A percentile compares a stretch with the other conserved stretches of the same genome.
Evolutionary conservation across 1,284 basidiomycete species (phyloP).

Genomic region (Golubevia sp.): DNA sequence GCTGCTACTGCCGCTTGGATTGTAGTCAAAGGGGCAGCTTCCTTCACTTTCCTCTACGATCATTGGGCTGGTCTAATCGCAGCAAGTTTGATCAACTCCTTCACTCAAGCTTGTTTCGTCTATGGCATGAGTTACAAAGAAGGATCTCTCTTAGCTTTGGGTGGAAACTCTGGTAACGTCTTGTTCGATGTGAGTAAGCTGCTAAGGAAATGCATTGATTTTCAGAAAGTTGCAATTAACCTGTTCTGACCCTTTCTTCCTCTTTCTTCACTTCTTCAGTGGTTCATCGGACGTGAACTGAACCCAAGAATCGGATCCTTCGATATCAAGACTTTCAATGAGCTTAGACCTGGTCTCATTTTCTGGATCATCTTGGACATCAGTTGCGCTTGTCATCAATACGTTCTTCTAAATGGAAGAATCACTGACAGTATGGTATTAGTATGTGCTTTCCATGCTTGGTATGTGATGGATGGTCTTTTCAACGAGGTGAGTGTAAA

Average conservation of each 20-base stretch:
- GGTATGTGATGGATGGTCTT: conserved; percentile 49
- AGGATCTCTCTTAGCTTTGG: conserved; percentile 76
- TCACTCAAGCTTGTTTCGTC: conserved; percentile 69
- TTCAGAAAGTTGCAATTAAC: background rate
- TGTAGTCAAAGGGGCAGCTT: conserved; percentile 73
- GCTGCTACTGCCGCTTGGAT: conserved; percentile 74
- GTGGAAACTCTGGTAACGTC: conserved; percentile 84
- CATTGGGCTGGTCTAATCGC: conserved; percentile 89
- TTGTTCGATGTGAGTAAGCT: conserved; percentile 82
- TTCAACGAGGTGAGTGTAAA: conserved; percentile 18
- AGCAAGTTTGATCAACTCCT: conserved; percentile 78
- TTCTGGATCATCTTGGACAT: too few species aligned
- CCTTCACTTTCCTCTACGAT: conserved; percentile 87
- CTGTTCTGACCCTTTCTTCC: background rate
- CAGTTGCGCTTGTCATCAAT: too few species aligned
- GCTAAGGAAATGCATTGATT: background rate
- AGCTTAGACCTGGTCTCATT: conserved; percentile 78
- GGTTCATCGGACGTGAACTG: conserved; percentile 92
- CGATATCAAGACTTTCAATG: conserved; percentile 93
- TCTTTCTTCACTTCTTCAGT: conserved; percentile 67
- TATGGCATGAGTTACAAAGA: conserved; percentile 75
- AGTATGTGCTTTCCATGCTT: conserved; percentile 48
- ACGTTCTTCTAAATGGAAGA: conserved; percentile 26
- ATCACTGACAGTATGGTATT: conserved; percentile 55
- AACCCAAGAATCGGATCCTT: conserved; percentile 85